Percentiles rank a stretch among this genome's conserved stretches.
phyloP scores from a whole-genome alignment of 225 moss, liverwort and hornwort species.

The Marchantia paleacea region DNA sequence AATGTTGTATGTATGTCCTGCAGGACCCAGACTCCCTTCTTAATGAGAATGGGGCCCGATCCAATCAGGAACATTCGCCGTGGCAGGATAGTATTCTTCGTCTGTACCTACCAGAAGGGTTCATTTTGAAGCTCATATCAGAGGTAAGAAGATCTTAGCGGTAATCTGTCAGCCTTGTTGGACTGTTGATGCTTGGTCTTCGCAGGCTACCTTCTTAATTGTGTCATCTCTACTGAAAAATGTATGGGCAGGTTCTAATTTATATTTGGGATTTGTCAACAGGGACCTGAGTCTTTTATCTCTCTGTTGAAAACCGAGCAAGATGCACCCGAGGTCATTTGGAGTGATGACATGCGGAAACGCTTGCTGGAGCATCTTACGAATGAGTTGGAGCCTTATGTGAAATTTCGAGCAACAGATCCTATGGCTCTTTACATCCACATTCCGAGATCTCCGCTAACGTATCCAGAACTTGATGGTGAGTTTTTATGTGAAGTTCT shows the following conservation, averaged over 20 bases:
- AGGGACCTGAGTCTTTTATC: slow-evolving; percentile 90
- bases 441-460: slow-evolving; percentile 73
- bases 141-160: slow-evolving; percentile 45
- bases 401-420: slow-evolving; percentile 93
- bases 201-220: neutral
- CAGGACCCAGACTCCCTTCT: slow-evolving; percentile 66
- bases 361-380: slow-evolving; percentile 82
- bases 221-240: neutral
- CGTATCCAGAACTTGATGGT: slow-evolving; percentile 91
- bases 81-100: slow-evolving; percentile 88
- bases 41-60: slow-evolving; percentile 41
- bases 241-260: neutral
- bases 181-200: neutral
- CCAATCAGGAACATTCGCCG: slow-evolving; percentile 51
- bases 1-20: neutral
- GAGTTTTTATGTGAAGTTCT: slow-evolving; percentile 13
- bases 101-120: slow-evolving; percentile 88
- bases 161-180: neutral
- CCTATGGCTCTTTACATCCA: slow-evolving; percentile 97
- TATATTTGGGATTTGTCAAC: slow-evolving; percentile 1
- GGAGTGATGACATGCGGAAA: slow-evolving; percentile 88
- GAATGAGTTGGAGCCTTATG: slow-evolving; percentile 84
- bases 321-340: slow-evolving; percentile 90
- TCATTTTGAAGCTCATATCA: slow-evolving; percentile 83
- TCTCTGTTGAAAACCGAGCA: slow-evolving; percentile 72